These are phyloP conservation scores for Gracilaria vermiculophylla DNA, from an alignment of 23 red algal genomes.

Conservation along the genomic window DNA sequence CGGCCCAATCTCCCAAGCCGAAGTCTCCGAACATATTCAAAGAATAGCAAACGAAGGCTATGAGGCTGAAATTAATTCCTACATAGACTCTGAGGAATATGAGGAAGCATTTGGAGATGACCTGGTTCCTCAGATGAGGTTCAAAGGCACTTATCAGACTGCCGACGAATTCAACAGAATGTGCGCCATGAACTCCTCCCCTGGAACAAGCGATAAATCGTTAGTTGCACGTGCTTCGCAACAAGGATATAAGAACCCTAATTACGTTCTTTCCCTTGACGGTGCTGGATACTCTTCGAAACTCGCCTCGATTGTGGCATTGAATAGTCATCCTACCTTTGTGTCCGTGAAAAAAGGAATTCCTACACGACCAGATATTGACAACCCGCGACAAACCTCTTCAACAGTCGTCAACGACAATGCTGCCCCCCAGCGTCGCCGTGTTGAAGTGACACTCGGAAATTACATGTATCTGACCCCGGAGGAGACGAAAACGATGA, in stretches of 20 bases:
- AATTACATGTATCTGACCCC: slow-evolving; percentile 70
- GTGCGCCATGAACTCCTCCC: slow-evolving; percentile 53
- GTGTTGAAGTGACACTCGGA: slow-evolving; percentile 53
- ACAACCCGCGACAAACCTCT: neutral
- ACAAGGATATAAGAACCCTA: slow-evolving; percentile 46
- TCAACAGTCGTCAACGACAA: slow-evolving; percentile 37
- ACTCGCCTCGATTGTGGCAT: slow-evolving; percentile 33
- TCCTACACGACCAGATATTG: slow-evolving; percentile 71
- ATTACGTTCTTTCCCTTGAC: slow-evolving; percentile 75
- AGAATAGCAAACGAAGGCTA: slow-evolving; percentile 67
- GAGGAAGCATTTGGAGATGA: slow-evolving; percentile 72
- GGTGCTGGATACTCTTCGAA: slow-evolving; percentile 72
- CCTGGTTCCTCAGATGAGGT: slow-evolving; percentile 53
- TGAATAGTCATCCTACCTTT: slow-evolving; percentile 29
- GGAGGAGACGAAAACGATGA: slow-evolving; percentile 7
- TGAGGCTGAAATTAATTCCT: slow-evolving; percentile 77
- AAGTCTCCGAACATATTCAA: slow-evolving; percentile 67
- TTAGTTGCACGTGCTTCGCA: slow-evolving; percentile 34
- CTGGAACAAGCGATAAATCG: slow-evolving; percentile 64
- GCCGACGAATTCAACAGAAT: slow-evolving; percentile 73
- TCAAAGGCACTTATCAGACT: slow-evolving; percentile 73
- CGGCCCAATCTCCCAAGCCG: slow-evolving; percentile 53
- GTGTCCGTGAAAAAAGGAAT: slow-evolving; percentile 56
- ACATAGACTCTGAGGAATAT: slow-evolving; percentile 82
- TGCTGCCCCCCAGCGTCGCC: neutral